Base-by-base conservation (phyloP, 108 stramenopile genomes). In the Fragilaria radians region DNA sequence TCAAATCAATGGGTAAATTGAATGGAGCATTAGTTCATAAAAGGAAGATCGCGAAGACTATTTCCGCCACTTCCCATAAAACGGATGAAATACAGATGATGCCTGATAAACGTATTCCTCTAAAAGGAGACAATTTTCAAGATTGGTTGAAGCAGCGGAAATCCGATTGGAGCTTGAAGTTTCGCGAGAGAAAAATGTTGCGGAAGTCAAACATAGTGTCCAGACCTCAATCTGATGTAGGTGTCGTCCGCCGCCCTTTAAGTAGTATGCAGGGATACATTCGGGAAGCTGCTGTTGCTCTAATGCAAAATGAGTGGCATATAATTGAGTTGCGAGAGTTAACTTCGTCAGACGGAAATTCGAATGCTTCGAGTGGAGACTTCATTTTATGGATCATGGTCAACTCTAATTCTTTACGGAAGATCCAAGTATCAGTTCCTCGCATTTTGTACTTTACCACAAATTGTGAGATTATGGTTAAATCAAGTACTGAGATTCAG, bases 371-470 rank as follows among this genome's bases (percentile, higher is more conserved):
- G 4, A 81, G 84, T 61, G 98, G 98, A 29, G 82, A 72, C 21
- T 88, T 96, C 59, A 62, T 79, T n/a, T 70, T 94, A 0, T 98
- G 88, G 81, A 94, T 89, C 14, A 83, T 99, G 88, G 79, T 96
- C 5, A 86, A 82, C 9, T 76, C 68, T 24, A 82, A 81, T 19
- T 65, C 88, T 36, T 52, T 98, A 22, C 89, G 91, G 60, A 80
- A 80, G 69, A 66, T 94, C 52, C 71, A 80, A 24, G 65, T 97
- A 29, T 81, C 81, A 36, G 86, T 95, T 28, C 84, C 89, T 25
- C 79, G 96, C 45, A 77, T 73, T 46, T 72, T 97, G 7, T 93
- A 81, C 57, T 71, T 96, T 14, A 76, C 93, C 50, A 67, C 83
- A 27, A 47, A 56, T 18, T 28, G 54, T 23, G 84, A 87, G 59